Conservation (phyloP, 768 basidiomycete genomes). For the Collybia sordida region DNA sequence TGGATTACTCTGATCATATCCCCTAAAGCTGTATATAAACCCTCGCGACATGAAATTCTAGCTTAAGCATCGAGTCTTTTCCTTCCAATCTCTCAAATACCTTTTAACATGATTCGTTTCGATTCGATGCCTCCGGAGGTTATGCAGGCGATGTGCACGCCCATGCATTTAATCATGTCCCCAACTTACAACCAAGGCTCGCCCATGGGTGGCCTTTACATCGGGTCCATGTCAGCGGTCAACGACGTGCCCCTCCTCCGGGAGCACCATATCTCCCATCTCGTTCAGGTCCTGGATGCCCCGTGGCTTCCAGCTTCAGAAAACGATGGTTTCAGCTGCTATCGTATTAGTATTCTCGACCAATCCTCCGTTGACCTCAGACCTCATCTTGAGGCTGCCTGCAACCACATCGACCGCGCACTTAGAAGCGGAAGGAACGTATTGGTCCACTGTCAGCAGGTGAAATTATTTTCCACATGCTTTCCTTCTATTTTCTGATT, state of each 20-base stretch:
- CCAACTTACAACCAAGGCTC: constrained; percentile 29
- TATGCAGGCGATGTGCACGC: constrained; percentile 83
- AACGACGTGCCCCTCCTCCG: constrained; percentile 56
- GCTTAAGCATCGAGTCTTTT: constrained; percentile 4
- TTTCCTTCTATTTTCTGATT: constrained; percentile 11
- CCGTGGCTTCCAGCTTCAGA: constrained; percentile 56
- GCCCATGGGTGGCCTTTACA: constrained; percentile 56
- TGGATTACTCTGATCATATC: constrained; percentile 13
- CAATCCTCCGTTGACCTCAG: constrained; percentile 58
- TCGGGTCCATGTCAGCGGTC: constrained; percentile 62
- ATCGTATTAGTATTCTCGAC: constrained; percentile 71
- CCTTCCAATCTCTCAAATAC: not conserved
- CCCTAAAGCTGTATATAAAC: constrained; percentile 17
- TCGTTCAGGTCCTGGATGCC: constrained; percentile 64
- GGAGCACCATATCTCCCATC: constrained; percentile 45
- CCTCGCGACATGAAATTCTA: constrained; percentile 10
- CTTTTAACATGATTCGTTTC: constrained; percentile 68
- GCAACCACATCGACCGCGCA: constrained; percentile 62
- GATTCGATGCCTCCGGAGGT: constrained; percentile 73
- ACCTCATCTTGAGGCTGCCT: constrained; percentile 68
- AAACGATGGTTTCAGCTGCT: constrained; percentile 48
- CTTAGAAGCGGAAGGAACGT: constrained; percentile 63
- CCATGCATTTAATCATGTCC: constrained; percentile 72
- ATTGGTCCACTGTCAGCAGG: constrained; percentile 83
- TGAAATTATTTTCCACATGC: constrained; percentile 27